These are phyloP conservation scores for Thozetella sp. DNA, from an alignment of 495 filamentous ascomycete species.

Conservation along the genomic window DNA sequence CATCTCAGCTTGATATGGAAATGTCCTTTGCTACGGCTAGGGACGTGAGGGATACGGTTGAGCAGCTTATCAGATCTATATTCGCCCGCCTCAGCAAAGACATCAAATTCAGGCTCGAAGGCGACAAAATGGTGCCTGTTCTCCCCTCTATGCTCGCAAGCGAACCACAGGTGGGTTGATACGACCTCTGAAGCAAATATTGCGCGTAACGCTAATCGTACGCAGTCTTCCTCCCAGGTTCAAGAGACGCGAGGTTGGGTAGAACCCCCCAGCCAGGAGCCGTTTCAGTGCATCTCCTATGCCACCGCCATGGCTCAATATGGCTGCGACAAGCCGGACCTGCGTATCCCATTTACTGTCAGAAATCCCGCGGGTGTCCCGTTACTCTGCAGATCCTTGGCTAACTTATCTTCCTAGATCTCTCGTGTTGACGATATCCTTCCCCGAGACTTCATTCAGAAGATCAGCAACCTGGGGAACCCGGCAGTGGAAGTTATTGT, in stretches of 20 bases:
- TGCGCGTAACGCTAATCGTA: too few species aligned
- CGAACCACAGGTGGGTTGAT: not conserved
- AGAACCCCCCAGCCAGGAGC: not conserved
- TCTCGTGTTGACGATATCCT: slow-evolving; percentile 61
- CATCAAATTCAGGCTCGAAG: slow-evolving; percentile 12
- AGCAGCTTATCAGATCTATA: slow-evolving; percentile 62
- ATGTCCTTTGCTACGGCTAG: slow-evolving; percentile 79
- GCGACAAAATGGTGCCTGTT: slow-evolving; percentile 23
- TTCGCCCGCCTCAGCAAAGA: slow-evolving; percentile 50
- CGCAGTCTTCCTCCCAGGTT: too few species aligned
- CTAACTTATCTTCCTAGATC: slow-evolving; percentile 53
- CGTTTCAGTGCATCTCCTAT: slow-evolving; percentile 59
- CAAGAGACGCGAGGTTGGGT: too few species aligned
- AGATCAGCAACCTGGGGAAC: slow-evolving; percentile 64
- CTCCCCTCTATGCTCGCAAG: not conserved
- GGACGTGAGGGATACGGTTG: slow-evolving; percentile 72
- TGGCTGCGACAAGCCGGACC: slow-evolving; percentile 91
- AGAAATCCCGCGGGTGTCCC: too few species aligned
- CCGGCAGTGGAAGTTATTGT: slow-evolving; percentile 76
- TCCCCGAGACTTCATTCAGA: slow-evolving; percentile 65
- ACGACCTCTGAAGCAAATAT: not conserved
- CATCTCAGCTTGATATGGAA: slow-evolving; percentile 79
- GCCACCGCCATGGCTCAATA: slow-evolving; percentile 76
- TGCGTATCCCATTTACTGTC: slow-evolving; percentile 58
- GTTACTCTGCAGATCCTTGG: not conserved